Evolutionary conservation across 129 eudicot species (phyloP).

Genomic region (Mikania micrantha): DNA sequence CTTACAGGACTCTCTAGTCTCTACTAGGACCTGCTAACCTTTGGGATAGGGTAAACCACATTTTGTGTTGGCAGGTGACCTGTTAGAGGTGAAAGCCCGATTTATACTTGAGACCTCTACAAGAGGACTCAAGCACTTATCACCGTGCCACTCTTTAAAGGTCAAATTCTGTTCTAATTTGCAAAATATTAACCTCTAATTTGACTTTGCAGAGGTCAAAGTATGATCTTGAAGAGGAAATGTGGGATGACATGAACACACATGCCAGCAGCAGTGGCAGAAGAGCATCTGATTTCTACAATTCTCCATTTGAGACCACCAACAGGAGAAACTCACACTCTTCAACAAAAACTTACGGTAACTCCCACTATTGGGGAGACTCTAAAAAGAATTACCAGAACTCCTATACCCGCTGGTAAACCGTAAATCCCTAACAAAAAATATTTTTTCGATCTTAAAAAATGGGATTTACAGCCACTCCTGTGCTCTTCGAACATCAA

Average conservation of each 20-base stretch:
- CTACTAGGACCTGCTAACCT: too few relatives aligned
- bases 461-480: background rate
- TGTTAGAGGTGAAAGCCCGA: too few relatives aligned
- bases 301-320: constrained; percentile 43
- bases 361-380: constrained; percentile 52
- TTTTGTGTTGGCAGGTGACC: too few relatives aligned
- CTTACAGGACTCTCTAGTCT: too few relatives aligned
- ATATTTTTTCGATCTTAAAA: background rate
- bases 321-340: constrained; percentile 36
- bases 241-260: constrained; percentile 41
- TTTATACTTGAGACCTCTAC: background rate
- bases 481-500: background rate
- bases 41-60: too few relatives aligned
- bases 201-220: constrained; percentile 52
- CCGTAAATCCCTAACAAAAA: constrained; percentile 12
- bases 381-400: constrained; percentile 29
- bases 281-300: constrained; percentile 45
- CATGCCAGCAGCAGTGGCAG: constrained; percentile 32
- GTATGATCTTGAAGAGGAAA: constrained; percentile 73
- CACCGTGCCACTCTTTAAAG: background rate
- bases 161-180: background rate
- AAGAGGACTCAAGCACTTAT: background rate
- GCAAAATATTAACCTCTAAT: background rate
- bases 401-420: constrained; percentile 53
- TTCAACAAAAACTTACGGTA: constrained; percentile 24